These are phyloP conservation scores for Euphorbia celastroides DNA, from an alignment of 441 rosid species.

Conservation along the genomic window DNA sequence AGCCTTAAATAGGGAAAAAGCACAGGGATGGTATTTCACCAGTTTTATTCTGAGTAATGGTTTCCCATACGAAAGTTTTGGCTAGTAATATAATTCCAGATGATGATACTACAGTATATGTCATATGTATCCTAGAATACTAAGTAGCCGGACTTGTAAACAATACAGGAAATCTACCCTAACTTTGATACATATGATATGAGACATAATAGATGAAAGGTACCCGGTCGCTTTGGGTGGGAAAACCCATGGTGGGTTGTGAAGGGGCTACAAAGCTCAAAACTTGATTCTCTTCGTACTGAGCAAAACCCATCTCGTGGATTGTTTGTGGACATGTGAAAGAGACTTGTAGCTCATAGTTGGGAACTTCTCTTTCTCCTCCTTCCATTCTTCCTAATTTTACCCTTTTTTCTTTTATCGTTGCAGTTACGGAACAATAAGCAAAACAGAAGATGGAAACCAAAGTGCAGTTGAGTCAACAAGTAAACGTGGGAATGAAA, in stretches of 20 bases:
- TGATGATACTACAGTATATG: no score
- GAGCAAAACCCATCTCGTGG: conserved; percentile 66
- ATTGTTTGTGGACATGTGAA: no score
- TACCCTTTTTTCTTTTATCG: neutral
- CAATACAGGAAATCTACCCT: no score
- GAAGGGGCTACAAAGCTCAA: conserved; percentile 63
- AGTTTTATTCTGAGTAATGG: no score
- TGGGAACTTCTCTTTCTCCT: conserved; percentile 40
- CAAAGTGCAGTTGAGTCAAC: conserved; percentile 30
- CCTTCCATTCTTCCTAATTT: conserved; percentile 29
- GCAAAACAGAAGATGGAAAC: neutral
- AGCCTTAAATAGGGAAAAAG: neutral
- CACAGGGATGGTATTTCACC: no score
- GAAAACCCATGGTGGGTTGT: conserved; percentile 33
- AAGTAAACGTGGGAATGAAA: conserved; percentile 22
- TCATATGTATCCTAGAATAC: no score
- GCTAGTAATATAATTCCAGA: no score
- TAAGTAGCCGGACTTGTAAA: no score
- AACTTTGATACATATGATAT: no score
- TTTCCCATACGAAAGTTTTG: no score
- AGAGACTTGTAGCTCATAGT: conserved; percentile 53
- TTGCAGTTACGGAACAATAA: neutral
- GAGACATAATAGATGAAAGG: no score
- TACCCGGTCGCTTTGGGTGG: conserved; percentile 31
- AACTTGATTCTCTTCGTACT: conserved; percentile 71